Evolutionary conservation across 2,329 filamentous ascomycete species (phyloP).

Genomic region (Rutstroemia sp.): DNA sequence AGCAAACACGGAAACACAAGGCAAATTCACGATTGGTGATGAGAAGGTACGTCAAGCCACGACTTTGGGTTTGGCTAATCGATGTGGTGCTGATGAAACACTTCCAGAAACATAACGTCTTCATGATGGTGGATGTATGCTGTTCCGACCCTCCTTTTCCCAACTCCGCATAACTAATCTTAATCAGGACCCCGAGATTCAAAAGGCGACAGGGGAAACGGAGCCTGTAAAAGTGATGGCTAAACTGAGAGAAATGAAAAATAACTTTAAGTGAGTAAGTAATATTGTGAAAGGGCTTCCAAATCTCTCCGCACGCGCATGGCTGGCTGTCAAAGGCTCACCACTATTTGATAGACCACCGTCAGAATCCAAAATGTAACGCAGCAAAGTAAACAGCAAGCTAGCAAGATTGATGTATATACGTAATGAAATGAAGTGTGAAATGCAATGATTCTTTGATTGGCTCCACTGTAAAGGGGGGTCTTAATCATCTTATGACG

Average conservation of each 20-base stretch:
- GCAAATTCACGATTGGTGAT: constrained; percentile 92
- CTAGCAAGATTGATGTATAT: too few relatives aligned
- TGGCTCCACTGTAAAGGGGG: too few relatives aligned
- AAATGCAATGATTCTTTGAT: too few relatives aligned
- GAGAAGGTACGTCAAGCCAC: constrained; percentile 66
- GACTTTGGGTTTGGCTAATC: constrained; percentile 3
- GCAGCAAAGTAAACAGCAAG: too few relatives aligned
- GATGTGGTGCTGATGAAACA: constrained; percentile 3
- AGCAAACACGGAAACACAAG: constrained; percentile 80
- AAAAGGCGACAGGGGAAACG: constrained; percentile 74
- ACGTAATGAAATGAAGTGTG: too few relatives aligned
- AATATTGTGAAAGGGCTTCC: background rate
- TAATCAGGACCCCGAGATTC: constrained; percentile 68
- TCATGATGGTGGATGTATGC: constrained; percentile 79
- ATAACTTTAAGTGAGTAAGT: constrained; percentile 38
- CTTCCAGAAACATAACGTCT: constrained; percentile 79
- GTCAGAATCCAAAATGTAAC: background rate
- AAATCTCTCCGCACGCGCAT: background rate
- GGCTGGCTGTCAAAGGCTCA: background rate
- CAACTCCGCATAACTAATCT: constrained; percentile 9
- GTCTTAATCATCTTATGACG: too few relatives aligned
- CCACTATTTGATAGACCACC: background rate
- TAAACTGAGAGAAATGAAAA: constrained; percentile 85
- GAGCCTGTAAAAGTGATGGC: constrained; percentile 80
- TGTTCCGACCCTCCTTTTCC: background rate